Conservation (phyloP, 108 stramenopile genomes). For the Nitzschia inconspicua region DNA sequence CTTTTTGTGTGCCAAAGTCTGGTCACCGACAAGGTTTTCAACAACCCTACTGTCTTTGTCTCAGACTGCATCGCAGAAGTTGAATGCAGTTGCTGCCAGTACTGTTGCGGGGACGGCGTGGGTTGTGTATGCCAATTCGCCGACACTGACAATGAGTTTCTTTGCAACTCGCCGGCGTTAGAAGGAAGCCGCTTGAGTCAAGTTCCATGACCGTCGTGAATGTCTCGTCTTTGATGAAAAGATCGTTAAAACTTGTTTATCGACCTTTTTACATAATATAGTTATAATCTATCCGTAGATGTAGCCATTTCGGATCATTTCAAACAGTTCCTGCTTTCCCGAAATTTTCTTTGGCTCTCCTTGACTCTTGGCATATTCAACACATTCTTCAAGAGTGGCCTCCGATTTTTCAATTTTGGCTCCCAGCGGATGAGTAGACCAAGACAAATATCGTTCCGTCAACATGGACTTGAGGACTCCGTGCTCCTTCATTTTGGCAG, state of each 20-base stretch:
- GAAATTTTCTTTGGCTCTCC: slow-evolving; percentile 48
- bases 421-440: slow-evolving; percentile 36
- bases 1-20: slow-evolving; percentile 7
- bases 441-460: slow-evolving; percentile 47
- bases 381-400: slow-evolving; percentile 53
- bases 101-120: slow-evolving; percentile 20
- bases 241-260: too few relatives aligned
- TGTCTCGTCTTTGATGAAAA: too few relatives aligned
- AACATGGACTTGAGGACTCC: slow-evolving; percentile 40
- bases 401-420: slow-evolving; percentile 42
- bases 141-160: slow-evolving; percentile 10
- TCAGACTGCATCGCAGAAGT: slow-evolving; percentile 22
- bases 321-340: slow-evolving; percentile 59
- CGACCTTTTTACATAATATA: too few relatives aligned
- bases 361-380: slow-evolving; percentile 28
- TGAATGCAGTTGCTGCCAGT: slow-evolving; percentile 28
- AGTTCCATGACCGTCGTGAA: too few relatives aligned
- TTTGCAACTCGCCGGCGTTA: slow-evolving; percentile 18
- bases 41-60: slow-evolving; percentile 6
- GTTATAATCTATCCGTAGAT: slow-evolving; percentile 16
- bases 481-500: slow-evolving; percentile 49
- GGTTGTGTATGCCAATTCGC: slow-evolving; percentile 23
- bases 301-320: slow-evolving; percentile 54
- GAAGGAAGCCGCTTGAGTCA: background rate
- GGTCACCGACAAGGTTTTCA: slow-evolving; percentile 1